Conservation (phyloP, 2,329 filamentous ascomycete species). For the Sporothrix variecibatus region DNA sequence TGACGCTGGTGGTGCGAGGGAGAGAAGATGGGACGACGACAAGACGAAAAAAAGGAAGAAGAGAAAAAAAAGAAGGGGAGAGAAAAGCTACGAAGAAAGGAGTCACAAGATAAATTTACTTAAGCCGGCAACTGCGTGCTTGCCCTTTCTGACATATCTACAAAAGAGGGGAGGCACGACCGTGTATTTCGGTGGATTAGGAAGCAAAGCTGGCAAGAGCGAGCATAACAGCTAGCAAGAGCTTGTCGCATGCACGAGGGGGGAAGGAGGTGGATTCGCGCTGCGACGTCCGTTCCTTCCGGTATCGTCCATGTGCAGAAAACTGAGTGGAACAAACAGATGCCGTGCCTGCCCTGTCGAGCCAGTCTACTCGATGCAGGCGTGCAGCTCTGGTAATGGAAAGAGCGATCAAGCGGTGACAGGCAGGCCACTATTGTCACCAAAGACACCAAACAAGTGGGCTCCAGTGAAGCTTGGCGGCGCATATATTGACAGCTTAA, state of each 20-base stretch:
- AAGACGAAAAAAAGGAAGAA: background rate
- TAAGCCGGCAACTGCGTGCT: background rate
- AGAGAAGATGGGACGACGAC: background rate
- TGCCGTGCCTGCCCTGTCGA: constrained; percentile 3
- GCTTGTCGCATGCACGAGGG: background rate
- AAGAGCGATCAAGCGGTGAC: constrained; percentile 17
- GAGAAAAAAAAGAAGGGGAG: background rate
- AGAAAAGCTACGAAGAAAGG: too few species aligned
- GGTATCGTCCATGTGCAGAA: background rate
- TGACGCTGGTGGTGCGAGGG: background rate
- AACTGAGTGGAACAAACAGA: background rate
- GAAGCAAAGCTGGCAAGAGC: constrained; percentile 1
- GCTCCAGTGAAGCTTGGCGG: background rate
- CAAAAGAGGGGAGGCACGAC: background rate
- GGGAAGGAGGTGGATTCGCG: background rate
- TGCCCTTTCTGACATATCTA: background rate
- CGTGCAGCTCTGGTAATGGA: background rate
- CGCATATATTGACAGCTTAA: background rate
- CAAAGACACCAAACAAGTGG: background rate
- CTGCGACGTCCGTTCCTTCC: constrained; percentile 15
- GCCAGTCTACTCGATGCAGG: background rate
- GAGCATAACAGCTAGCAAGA: background rate
- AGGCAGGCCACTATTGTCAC: background rate
- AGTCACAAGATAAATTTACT: background rate
- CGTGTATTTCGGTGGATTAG: background rate